Evolutionary conservation across 805 yeast genomes (phyloP), one percentile per base, ranked within the genome.

Genomic region (Tetrapisispora phaffii): DNA sequence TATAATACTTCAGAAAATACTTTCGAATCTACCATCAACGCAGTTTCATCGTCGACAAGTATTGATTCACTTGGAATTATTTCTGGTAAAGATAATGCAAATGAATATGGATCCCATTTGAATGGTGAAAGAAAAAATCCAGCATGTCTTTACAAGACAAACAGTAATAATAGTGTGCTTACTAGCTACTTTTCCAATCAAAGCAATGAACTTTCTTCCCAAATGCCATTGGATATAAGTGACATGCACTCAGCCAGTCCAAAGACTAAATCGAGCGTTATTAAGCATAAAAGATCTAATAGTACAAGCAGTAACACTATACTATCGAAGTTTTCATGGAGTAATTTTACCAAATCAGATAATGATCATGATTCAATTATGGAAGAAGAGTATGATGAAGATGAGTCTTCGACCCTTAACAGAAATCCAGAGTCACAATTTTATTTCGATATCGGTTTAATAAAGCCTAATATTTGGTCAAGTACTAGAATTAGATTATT

Each of bases 401-500:
- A 16, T 26, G 13, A 7, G 4, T 49, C 50, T n/a, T 48, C 50
- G 20, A 57, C 50, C 19, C 55, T 53, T 37, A 44, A 48, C 20
- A 37, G 32, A 9, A 31, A 22, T 12, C 32, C 22, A 3, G 34
- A 20, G 13, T 9, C 40, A 61, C 50, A 38, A 13, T 34, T 65
- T 50, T 56, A 60, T 1, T 28, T 56, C 1, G 66, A 63, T 21
- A 49, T 58, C 2, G 60, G 68, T 2, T 37, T 67, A 4, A 52
- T 68, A 10, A 59, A 63, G 42, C 58, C 67, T 3, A 77, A 78
- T 47, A 68, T 73, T 13, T 80, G 84, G 84, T 65, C 67, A 17
- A 66, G 67, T 9, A 76, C 84, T 3, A 50, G 63, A 16, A 63
- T 80, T 16, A 68, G 58, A 50, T 66, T 80, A 39, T 80, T 82